Evolutionary conservation across 768 basidiomycete genomes (phyloP).

Genomic region (Tephrocybe rancida): DNA sequence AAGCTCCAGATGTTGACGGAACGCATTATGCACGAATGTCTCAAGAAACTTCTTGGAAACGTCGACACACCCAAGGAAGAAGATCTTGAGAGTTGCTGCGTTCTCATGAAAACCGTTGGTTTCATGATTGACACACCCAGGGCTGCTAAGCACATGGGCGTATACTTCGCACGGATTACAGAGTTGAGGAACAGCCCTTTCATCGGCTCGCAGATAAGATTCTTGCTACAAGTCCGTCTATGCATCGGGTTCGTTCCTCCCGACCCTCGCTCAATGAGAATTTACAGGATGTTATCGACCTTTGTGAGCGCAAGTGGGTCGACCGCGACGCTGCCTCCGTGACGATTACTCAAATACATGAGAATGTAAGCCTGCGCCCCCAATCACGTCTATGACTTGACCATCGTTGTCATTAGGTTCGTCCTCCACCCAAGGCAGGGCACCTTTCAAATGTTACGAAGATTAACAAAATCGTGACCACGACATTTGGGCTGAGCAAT

Average conservation of each 20-base stretch:
- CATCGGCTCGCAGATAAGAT: slow-evolving; percentile 86
- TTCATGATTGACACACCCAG: slow-evolving; percentile 77
- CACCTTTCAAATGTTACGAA: slow-evolving; percentile 90
- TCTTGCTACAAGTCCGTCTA: slow-evolving; percentile 86
- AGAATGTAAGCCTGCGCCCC: slow-evolving; percentile 59
- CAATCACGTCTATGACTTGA: neutral
- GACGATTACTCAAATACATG: slow-evolving; percentile 88
- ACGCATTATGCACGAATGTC: slow-evolving; percentile 98
- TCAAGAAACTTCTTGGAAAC: slow-evolving; percentile 93
- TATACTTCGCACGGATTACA: slow-evolving; percentile 92
- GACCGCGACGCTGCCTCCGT: slow-evolving; percentile 79
- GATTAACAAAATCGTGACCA: slow-evolving; percentile 65
- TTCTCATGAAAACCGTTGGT: slow-evolving; percentile 89
- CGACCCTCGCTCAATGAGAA: slow-evolving; percentile 10
- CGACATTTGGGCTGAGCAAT: slow-evolving; percentile 83
- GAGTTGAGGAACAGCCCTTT: slow-evolving; percentile 74
- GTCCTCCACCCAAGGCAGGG: slow-evolving; percentile 76
- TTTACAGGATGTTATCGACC: slow-evolving; percentile 84
- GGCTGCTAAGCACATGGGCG: slow-evolving; percentile 84
- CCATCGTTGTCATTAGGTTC: slow-evolving; percentile 47
- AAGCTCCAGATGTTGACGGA: slow-evolving; percentile 98
- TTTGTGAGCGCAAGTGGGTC: slow-evolving; percentile 84
- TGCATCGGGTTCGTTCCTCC: neutral
- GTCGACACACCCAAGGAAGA: slow-evolving; percentile 96
- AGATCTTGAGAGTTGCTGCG: slow-evolving; percentile 96